Conservation (phyloP, 345 rosid genomes). For the Crucihimalaya himalaica region DNA sequence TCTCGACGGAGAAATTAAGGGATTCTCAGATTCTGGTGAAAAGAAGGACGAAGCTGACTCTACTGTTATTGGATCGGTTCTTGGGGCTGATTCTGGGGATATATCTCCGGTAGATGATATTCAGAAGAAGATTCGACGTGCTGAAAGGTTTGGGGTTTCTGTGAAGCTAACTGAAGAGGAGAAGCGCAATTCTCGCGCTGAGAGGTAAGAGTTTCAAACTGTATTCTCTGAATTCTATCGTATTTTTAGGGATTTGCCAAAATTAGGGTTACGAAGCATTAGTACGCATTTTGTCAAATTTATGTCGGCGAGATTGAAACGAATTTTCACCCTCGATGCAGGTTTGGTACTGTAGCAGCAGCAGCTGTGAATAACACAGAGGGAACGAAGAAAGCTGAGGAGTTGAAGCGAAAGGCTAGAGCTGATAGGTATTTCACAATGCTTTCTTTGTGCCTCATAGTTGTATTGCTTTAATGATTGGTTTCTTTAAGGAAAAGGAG, state of each 20-base stretch:
- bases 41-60: constrained; percentile 43
- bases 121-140: constrained; percentile 87
- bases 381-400: constrained; percentile 63
- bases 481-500: not conserved
- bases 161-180: constrained; percentile 83
- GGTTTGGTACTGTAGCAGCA: constrained; percentile 69
- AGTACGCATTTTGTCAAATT: not conserved
- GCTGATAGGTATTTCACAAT: constrained; percentile 73
- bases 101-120: constrained; percentile 46
- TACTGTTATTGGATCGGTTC: constrained; percentile 38
- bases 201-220: constrained; percentile 50
- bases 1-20: constrained; percentile 24
- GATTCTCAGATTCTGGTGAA: constrained; percentile 29
- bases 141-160: constrained; percentile 86
- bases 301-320: constrained; percentile 4
- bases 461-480: not conserved
- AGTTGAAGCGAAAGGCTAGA: constrained; percentile 85
- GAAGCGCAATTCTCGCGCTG: constrained; percentile 93
- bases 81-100: constrained; percentile 31
- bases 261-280: constrained; percentile 20
- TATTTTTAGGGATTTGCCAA: constrained; percentile 4
- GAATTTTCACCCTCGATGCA: constrained; percentile 27
- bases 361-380: constrained; percentile 41
- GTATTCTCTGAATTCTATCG: not conserved
- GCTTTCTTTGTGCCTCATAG: not conserved